These are phyloP conservation scores for Alliaria petiolata DNA, from an alignment of 345 rosid genomes.

Conservation along the genomic window DNA sequence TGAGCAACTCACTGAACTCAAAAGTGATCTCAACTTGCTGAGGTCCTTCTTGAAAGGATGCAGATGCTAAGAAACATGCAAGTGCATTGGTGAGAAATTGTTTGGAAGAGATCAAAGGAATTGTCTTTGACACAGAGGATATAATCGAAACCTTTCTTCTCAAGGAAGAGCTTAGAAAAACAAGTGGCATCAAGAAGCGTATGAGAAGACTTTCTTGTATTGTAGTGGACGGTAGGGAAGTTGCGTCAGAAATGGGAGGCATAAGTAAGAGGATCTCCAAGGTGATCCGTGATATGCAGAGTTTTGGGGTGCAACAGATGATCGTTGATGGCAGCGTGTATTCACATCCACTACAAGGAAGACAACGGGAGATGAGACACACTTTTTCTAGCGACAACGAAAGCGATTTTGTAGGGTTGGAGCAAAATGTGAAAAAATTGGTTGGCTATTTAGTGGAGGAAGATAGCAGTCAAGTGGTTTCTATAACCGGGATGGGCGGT, in stretches of 20 bases:
- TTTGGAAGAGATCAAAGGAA: too few relatives aligned
- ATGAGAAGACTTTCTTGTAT: background rate
- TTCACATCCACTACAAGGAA: background rate
- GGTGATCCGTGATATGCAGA: background rate
- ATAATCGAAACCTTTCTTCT: too few relatives aligned
- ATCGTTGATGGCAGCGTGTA: background rate
- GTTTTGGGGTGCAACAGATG: background rate
- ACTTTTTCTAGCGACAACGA: slow-evolving; percentile 25
- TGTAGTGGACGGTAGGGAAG: background rate
- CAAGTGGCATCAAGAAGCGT: background rate
- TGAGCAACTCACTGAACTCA: too few relatives aligned
- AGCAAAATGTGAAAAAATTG: slow-evolving; percentile 9
- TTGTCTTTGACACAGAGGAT: too few relatives aligned
- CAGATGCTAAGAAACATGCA: too few relatives aligned
- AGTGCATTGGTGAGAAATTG: too few relatives aligned
- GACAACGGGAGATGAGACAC: background rate
- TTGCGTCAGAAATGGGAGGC: background rate
- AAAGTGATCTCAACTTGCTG: too few relatives aligned
- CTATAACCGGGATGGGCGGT: slow-evolving; percentile 52
- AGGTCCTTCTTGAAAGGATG: too few relatives aligned
- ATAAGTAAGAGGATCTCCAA: slow-evolving; percentile 4
- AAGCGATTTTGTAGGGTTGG: slow-evolving; percentile 35
- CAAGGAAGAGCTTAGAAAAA: background rate
- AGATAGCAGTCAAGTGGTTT: slow-evolving; percentile 21
- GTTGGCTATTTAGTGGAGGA: slow-evolving; percentile 14